Base-by-base conservation (phyloP, 345 rosid genomes). In the Turritis glabra region DNA sequence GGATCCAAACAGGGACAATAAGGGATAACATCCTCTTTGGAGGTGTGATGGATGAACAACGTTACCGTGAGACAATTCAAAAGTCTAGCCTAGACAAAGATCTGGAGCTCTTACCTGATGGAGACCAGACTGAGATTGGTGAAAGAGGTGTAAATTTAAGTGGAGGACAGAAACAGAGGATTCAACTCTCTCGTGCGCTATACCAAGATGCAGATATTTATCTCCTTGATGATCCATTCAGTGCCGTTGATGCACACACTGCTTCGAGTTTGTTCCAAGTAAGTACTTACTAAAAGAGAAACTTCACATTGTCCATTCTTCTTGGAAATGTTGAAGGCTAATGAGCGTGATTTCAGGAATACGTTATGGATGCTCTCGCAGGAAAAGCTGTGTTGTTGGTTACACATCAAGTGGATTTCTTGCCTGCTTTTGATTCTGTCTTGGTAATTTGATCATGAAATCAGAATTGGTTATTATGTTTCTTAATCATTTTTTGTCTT, bases 131-230 rank as follows among this genome's bases (percentile, higher is more conserved):
- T n/a, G 97, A 94, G 84, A 91, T 91, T 53, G 97, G 97, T 22
- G 97, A 94, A 82, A 83, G 98, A 82, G 98, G 98, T 66, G 98
- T 94, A 38, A 94, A 94, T 84, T 85, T 94, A 74, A 94, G 98
- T 59, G 97, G 98, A 22, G 97, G 98, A 64, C 98, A 94, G 82
- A 94, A 91, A 76, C 98, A 94, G 84, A 74, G 96, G 73, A 88
- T 94, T 81, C 98, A 94, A 79, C 95, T 94, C 53, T 97, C 98
- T 40, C 97, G 96, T 66, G 97, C 98, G 21, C 92, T 94, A 27
- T 94, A 94, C 80, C 93, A 94, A 77, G 83, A 91, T 47, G 96
- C 96, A 29, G 98, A 94, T 74, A 86, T 90, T 30, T 94, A 94
- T 65, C 91, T 94, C 33, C 72, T 94, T 82, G 98, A 91, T 50